Percentiles rank a stretch among this genome's conserved stretches.
Conservation (phyloP, 169 alveolate genomes). For the Perkinsus olseni region DNA sequence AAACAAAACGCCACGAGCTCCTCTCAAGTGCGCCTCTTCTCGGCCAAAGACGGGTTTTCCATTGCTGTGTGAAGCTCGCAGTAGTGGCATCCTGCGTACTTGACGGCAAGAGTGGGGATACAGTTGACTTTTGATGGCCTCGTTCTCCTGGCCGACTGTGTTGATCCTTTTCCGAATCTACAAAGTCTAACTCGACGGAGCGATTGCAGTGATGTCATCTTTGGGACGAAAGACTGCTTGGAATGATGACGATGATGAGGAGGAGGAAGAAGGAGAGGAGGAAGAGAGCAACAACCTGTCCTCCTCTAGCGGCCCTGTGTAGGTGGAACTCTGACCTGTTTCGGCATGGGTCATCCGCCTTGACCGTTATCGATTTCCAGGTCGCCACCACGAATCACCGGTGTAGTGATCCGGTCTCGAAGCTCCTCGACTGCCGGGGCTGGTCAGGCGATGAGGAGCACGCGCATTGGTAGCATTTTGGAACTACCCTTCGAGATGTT, state of each 20-base stretch:
- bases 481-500: not conserved
- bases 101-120: too few species aligned
- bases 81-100: too few species aligned
- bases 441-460: not conserved
- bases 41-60: too few species aligned
- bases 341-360: too few species aligned
- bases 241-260: not conserved
- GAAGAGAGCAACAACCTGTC: not conserved
- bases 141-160: too few species aligned
- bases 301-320: not conserved
- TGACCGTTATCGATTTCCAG: not conserved
- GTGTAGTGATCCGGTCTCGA: not conserved
- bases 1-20: too few species aligned
- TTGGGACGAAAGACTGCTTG: not conserved
- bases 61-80: too few species aligned
- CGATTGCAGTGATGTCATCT: not conserved
- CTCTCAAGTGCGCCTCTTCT: too few species aligned
- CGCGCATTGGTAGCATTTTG: not conserved
- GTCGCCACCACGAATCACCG: not conserved
- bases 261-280: not conserved
- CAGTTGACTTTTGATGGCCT: too few species aligned
- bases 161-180: too few species aligned
- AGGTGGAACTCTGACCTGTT: too few species aligned
- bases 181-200: not conserved
- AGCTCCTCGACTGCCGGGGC: not conserved